Percentiles rank a stretch among this genome's conserved stretches.
Conservation (phyloP, 768 basidiomycete species). For the Pholiota molesta region DNA sequence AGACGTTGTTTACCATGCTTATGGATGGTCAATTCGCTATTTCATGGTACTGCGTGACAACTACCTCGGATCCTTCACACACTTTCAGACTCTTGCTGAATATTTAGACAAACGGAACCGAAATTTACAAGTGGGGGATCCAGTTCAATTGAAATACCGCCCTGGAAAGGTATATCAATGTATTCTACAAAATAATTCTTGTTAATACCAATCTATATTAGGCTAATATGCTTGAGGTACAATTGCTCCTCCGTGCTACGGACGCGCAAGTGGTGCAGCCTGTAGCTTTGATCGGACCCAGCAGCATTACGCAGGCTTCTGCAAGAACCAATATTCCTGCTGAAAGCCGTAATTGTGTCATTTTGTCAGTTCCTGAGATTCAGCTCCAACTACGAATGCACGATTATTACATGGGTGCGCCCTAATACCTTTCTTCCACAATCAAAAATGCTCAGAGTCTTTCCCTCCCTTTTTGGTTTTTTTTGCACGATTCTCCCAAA, state of each 20-base stretch:
- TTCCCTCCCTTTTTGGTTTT: neutral
- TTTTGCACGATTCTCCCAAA: neutral
- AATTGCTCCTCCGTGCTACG: slow-evolving; percentile 54
- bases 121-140: slow-evolving; percentile 74
- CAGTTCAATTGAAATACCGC: slow-evolving; percentile 77
- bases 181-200: slow-evolving; percentile 13
- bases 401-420: slow-evolving; percentile 85
- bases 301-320: slow-evolving; percentile 7
- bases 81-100: slow-evolving; percentile 87
- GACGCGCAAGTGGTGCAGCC: slow-evolving; percentile 65
- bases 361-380: slow-evolving; percentile 64
- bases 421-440: neutral
- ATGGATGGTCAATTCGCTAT: slow-evolving; percentile 90
- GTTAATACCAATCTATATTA: slow-evolving; percentile 31
- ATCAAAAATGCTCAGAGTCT: neutral
- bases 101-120: slow-evolving; percentile 71
- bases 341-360: slow-evolving; percentile 29
- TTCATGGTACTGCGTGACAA: slow-evolving; percentile 91
- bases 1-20: slow-evolving; percentile 62
- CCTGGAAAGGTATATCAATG: slow-evolving; percentile 61
- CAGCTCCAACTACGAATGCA: slow-evolving; percentile 80
- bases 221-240: slow-evolving; percentile 85
- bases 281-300: slow-evolving; percentile 59
- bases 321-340: slow-evolving; percentile 18
- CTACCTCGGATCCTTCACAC: slow-evolving; percentile 93